Conservation (phyloP, 2,329 filamentous ascomycete species). For the Aureobasidium mangrovei region DNA sequence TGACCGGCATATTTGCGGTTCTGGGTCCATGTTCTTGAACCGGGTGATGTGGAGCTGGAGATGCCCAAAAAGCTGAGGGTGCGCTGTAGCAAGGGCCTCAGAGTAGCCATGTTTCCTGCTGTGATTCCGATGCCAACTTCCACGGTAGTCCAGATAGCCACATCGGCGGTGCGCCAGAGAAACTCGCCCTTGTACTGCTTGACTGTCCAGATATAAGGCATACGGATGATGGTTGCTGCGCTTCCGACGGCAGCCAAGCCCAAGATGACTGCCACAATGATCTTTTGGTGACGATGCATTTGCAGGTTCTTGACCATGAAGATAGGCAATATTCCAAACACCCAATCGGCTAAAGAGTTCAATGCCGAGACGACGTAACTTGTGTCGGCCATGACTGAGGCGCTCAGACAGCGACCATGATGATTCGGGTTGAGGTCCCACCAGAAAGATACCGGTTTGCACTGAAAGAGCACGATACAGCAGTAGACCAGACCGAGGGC, state of each 20-base stretch:
- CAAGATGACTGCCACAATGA: slow-evolving; percentile 27
- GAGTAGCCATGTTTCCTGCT: slow-evolving; percentile 41
- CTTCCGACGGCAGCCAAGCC: slow-evolving; percentile 38
- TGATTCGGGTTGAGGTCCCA: slow-evolving; percentile 36
- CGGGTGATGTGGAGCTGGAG: neutral
- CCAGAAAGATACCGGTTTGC: slow-evolving; percentile 44
- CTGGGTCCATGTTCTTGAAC: neutral
- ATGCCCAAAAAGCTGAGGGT: slow-evolving; percentile 5
- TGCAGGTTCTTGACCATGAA: slow-evolving; percentile 30
- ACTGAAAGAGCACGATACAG: slow-evolving; percentile 46
- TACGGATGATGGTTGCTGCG: slow-evolving; percentile 40
- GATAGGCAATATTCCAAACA: slow-evolving; percentile 29
- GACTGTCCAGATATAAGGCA: slow-evolving; percentile 35
- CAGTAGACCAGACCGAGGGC: slow-evolving; percentile 41
- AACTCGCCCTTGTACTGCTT: slow-evolving; percentile 34
- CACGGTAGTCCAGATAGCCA: slow-evolving; percentile 28
- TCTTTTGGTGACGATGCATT: slow-evolving; percentile 28
- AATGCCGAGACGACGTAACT: slow-evolving; percentile 19
- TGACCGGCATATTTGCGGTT: neutral
- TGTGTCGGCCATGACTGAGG: slow-evolving; percentile 9
- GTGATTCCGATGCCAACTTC: slow-evolving; percentile 28
- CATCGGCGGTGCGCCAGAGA: slow-evolving; percentile 36
- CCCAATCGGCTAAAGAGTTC: slow-evolving; percentile 30
- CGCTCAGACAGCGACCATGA: slow-evolving; percentile 31
- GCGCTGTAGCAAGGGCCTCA: slow-evolving; percentile 38